phyloP scores from a whole-genome alignment of 805 yeast genomes.

The Candida gorgasii region DNA sequence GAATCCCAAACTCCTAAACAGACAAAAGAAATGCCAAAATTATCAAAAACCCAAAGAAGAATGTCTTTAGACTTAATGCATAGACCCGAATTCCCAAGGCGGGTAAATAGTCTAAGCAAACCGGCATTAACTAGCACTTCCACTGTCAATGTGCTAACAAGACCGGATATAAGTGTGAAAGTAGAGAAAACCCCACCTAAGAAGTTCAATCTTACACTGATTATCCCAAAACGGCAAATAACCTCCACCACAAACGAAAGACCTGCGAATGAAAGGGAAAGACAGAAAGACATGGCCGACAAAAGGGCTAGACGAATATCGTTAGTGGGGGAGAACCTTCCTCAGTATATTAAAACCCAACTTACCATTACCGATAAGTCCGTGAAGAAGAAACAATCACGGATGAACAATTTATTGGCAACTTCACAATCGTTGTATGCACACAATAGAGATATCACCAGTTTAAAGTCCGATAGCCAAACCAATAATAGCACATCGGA shows the following conservation, averaged over 20 bases:
- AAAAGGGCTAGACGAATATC: slow-evolving; percentile 27
- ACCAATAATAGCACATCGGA: slow-evolving; percentile 14
- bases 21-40: slow-evolving; percentile 17
- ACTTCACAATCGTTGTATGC: slow-evolving; percentile 39
- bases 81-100: slow-evolving; percentile 11
- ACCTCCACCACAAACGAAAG: no score
- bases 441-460: slow-evolving; percentile 21
- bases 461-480: slow-evolving; percentile 15
- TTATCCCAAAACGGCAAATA: slow-evolving; percentile 10
- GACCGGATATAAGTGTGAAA: slow-evolving; percentile 11
- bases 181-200: not conserved
- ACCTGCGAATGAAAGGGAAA: no score
- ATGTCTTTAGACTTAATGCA: slow-evolving; percentile 32
- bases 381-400: slow-evolving; percentile 18
- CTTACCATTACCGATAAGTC: slow-evolving; percentile 6
- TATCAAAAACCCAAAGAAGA: slow-evolving; percentile 24
- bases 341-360: slow-evolving; percentile 31
- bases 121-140: slow-evolving; percentile 34
- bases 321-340: slow-evolving; percentile 37
- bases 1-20: not conserved
- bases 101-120: slow-evolving; percentile 22
- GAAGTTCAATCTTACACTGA: slow-evolving; percentile 13
- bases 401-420: slow-evolving; percentile 34
- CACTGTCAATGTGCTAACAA: slow-evolving; percentile 34
- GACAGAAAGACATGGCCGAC: no score